A percentile compares a stretch with the other conserved stretches of the same genome.
Conservation (phyloP, 441 rosid genomes). For the Adansonia rubrostipa region DNA sequence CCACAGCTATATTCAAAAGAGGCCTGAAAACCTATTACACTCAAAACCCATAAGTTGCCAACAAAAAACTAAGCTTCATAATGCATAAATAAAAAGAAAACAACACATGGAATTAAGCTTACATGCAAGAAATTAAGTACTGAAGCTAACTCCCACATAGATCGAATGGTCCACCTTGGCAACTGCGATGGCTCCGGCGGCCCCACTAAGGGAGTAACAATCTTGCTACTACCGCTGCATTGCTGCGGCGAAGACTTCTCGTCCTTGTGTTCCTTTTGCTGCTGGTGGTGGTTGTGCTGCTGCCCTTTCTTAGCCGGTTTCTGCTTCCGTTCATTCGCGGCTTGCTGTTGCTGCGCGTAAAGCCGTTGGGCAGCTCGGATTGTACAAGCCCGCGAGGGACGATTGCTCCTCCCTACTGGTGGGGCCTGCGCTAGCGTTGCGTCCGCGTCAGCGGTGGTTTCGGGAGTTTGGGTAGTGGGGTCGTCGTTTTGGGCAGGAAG, state of each 20-base stretch:
- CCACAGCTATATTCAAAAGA: conserved; percentile 73
- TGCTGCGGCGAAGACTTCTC: conserved; percentile 49
- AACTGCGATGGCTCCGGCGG: conserved; percentile 81
- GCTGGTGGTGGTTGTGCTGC: conserved; percentile 34
- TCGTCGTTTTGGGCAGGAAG: conserved; percentile 30
- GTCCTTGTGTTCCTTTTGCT: conserved; percentile 41
- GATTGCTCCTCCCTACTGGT: conserved; percentile 58
- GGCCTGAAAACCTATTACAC: conserved; percentile 79
- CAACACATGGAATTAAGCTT: conserved; percentile 35
- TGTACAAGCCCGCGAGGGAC: conserved; percentile 96
- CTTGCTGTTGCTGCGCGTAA: conserved; percentile 48
- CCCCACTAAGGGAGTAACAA: conserved; percentile 73
- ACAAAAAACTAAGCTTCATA: conserved; percentile 21
- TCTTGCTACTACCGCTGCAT: conserved; percentile 59
- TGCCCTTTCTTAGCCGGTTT: conserved; percentile 43
- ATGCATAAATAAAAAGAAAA: background rate
- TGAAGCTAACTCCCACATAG: conserved; percentile 98
- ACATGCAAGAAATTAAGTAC: conserved; percentile 96
- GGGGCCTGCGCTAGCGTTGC: conserved; percentile 18
- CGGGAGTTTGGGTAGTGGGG: conserved; percentile 18
- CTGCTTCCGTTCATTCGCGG: conserved; percentile 45
- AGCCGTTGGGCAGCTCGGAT: conserved; percentile 73
- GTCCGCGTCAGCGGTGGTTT: conserved; percentile 21
- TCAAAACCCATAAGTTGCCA: conserved; percentile 14
- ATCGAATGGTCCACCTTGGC: conserved; percentile 95